Conservation (phyloP, 2,329 filamentous ascomycete genomes). For the Sarocladium brachiariae region DNA sequence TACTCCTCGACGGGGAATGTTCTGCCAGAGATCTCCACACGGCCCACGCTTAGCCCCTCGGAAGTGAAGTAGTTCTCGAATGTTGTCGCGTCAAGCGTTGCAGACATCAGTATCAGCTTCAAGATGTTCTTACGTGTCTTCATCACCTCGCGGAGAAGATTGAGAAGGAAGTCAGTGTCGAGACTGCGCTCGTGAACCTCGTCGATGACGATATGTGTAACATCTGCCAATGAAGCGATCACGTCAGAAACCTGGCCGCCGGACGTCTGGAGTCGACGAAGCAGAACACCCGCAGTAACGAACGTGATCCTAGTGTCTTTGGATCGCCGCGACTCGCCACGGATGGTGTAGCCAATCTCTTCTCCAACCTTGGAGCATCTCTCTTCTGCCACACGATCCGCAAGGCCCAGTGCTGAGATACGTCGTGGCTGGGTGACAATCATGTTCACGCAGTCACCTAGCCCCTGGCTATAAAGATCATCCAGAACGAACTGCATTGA, state of each 20-base stretch:
- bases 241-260: conserved; percentile 76
- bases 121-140: conserved; percentile 67
- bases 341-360: conserved; percentile 86
- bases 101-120: conserved; percentile 92
- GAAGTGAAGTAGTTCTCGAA: conserved; percentile 79
- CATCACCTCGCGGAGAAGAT: conserved; percentile 77
- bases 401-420: conserved; percentile 89
- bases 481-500: conserved; percentile 94
- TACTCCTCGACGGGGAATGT: conserved; percentile 87
- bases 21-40: conserved; percentile 79
- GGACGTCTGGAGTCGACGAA: conserved; percentile 85
- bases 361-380: conserved; percentile 74
- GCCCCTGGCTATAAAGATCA: conserved; percentile 69
- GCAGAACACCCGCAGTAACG: conserved; percentile 87
- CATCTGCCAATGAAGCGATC: conserved; percentile 72
- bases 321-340: conserved; percentile 76
- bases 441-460: conserved; percentile 78
- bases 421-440: conserved; percentile 92
- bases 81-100: conserved; percentile 80
- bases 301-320: conserved; percentile 82
- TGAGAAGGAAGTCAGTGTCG: conserved; percentile 89
- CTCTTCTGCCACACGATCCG: conserved; percentile 91
- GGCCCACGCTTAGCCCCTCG: conserved; percentile 60
- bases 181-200: conserved; percentile 94
- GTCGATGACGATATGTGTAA: conserved; percentile 92